phyloP scores from a whole-genome alignment of 2,329 filamentous ascomycete species.

The Aspergillus transmontanensis region DNA sequence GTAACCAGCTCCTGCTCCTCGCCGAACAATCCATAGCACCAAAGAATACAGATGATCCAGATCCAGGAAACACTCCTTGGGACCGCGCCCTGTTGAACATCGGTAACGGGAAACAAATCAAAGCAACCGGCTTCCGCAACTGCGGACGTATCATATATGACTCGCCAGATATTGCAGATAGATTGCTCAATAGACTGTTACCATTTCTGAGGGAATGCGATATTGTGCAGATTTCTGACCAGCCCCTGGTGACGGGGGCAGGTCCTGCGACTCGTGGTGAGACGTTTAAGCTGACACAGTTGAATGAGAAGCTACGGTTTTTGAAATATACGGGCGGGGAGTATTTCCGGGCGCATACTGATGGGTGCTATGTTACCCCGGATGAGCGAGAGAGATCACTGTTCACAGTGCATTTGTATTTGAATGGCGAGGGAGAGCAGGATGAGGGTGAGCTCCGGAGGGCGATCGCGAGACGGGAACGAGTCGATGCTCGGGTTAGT shows the following conservation, averaged over 20 bases:
- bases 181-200: slow-evolving; percentile 64
- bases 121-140: slow-evolving; percentile 62
- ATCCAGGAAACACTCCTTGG: slow-evolving; percentile 53
- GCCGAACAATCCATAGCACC: slow-evolving; percentile 46
- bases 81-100: slow-evolving; percentile 68
- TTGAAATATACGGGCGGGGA: slow-evolving; percentile 71
- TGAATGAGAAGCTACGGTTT: slow-evolving; percentile 76
- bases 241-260: slow-evolving; percentile 48
- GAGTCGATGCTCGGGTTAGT: neutral
- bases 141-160: slow-evolving; percentile 79
- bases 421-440: slow-evolving; percentile 48
- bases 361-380: slow-evolving; percentile 63
- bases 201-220: slow-evolving; percentile 52
- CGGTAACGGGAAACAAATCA: slow-evolving; percentile 61
- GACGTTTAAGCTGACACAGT: slow-evolving; percentile 37
- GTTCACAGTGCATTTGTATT: slow-evolving; percentile 59
- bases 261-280: slow-evolving; percentile 39
- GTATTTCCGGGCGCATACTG: slow-evolving; percentile 73
- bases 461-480: slow-evolving; percentile 17
- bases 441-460: slow-evolving; percentile 27
- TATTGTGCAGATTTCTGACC: slow-evolving; percentile 39
- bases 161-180: slow-evolving; percentile 60
- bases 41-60: too few species aligned
- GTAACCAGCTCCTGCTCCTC: slow-evolving; percentile 50
- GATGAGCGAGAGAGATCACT: slow-evolving; percentile 54